These are phyloP conservation scores for Nothomitra cinnamomea DNA, from an alignment of 2,329 filamentous ascomycete species.

Conservation along the genomic window DNA sequence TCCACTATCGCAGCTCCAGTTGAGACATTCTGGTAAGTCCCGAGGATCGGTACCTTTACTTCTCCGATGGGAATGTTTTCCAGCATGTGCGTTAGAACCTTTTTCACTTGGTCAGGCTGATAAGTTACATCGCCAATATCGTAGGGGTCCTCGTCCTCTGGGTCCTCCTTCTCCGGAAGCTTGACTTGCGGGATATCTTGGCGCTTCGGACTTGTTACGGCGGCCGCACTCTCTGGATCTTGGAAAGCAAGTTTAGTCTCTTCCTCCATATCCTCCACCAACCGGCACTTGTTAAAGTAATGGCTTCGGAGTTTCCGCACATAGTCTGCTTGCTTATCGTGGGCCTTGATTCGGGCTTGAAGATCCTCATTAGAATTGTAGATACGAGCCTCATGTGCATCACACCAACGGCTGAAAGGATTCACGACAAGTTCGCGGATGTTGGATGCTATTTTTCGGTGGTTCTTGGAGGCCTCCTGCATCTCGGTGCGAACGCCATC, in stretches of 20 bases:
- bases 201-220: conserved; percentile 29
- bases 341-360: conserved; percentile 75
- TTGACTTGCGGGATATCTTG: conserved; percentile 57
- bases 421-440: conserved; percentile 91
- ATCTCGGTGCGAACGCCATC: conserved; percentile 87
- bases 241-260: conserved; percentile 98
- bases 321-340: conserved; percentile 77
- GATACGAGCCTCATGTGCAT: conserved; percentile 78
- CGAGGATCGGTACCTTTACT: conserved; percentile 86
- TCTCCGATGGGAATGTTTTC: conserved; percentile 75
- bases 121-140: conserved; percentile 88
- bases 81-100: conserved; percentile 72
- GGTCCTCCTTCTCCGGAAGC: conserved; percentile 50
- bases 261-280: conserved; percentile 92
- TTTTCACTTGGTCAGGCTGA: conserved; percentile 72
- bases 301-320: conserved; percentile 88
- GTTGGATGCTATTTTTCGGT: conserved; percentile 90
- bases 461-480: conserved; percentile 74
- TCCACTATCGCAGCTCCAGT: conserved; percentile 86
- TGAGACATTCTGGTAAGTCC: conserved; percentile 86
- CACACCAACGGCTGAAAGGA: conserved; percentile 91
- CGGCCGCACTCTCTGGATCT: conserved; percentile 43
- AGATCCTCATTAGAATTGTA: conserved; percentile 92
- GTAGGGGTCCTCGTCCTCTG: conserved; percentile 55
- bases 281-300: conserved; percentile 97